A percentile compares a stretch with the other conserved stretches of the same genome.
Evolutionary conservation across 225 moss, liverwort and hornwort genomes (phyloP).

Genomic region (Bryoerythrophyllum caledonicum): DNA sequence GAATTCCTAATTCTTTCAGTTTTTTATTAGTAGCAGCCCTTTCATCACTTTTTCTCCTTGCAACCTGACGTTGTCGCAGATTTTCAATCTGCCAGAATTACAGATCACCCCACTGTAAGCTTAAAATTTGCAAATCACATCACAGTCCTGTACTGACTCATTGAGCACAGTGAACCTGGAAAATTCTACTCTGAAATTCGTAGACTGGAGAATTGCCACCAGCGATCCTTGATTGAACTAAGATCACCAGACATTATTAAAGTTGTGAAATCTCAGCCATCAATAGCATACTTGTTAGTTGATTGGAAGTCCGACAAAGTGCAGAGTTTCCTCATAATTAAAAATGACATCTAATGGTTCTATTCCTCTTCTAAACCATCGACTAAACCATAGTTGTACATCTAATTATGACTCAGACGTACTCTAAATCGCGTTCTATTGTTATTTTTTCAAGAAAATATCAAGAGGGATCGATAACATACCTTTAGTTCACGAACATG

Average conservation of each 20-base stretch:
- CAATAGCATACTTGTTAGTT: neutral
- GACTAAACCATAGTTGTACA: neutral
- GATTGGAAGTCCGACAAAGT: neutral
- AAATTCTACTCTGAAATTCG: neutral
- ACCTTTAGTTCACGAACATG: slow-evolving; percentile 70
- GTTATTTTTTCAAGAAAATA: neutral
- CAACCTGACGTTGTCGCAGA: slow-evolving; percentile 62
- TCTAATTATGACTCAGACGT: neutral
- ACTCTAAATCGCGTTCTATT: neutral
- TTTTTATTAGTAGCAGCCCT: slow-evolving; percentile 62
- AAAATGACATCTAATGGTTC: neutral
- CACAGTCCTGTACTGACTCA: slow-evolving; percentile 26
- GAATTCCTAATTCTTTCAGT: slow-evolving; percentile 59
- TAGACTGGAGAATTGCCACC: neutral
- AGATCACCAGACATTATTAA: neutral
- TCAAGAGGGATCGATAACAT: neutral
- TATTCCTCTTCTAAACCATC: neutral
- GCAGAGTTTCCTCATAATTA: neutral
- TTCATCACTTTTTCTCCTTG: slow-evolving; percentile 59
- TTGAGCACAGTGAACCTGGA: neutral
- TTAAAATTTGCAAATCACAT: slow-evolving; percentile 23
- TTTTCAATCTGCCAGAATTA: slow-evolving; percentile 62
- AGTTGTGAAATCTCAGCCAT: no score
- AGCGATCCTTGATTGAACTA: neutral
- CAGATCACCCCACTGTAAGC: neutral